phyloP scores from a whole-genome alignment of 805 yeast genomes.

The Spencermartinsiella europaea region DNA sequence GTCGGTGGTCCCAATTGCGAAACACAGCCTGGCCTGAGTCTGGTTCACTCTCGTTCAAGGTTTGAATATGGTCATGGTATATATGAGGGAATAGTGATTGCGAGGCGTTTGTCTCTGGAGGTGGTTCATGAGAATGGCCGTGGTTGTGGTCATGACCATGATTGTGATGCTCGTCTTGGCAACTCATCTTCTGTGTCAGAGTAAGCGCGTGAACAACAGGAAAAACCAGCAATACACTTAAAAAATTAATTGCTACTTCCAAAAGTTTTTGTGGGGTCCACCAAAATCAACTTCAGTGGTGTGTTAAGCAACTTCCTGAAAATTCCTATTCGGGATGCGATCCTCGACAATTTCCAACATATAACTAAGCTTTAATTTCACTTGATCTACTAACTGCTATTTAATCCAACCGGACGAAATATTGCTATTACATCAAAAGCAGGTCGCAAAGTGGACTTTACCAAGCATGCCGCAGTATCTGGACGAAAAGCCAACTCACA shows the following conservation, averaged over 20 bases:
- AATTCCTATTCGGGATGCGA: constrained; percentile 4
- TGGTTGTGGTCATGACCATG: constrained; percentile 23
- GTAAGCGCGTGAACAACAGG: no score
- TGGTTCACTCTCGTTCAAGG: constrained; percentile 55
- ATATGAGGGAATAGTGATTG: constrained; percentile 50
- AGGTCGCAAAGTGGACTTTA: background rate
- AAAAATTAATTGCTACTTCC: no score
- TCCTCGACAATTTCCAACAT: background rate
- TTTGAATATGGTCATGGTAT: constrained; percentile 53
- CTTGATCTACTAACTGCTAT: no score
- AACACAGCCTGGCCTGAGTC: constrained; percentile 50
- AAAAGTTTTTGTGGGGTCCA: no score
- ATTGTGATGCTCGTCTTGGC: constrained; percentile 10
- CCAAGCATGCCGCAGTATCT: constrained; percentile 43
- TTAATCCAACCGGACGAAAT: no score
- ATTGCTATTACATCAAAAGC: no score
- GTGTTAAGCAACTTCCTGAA: background rate
- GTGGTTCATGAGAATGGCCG: constrained; percentile 33
- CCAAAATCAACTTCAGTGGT: no score
- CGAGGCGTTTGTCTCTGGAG: constrained; percentile 50
- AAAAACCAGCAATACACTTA: no score
- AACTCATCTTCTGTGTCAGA: constrained; percentile 24
- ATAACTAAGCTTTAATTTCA: background rate
- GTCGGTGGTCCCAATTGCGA: constrained; percentile 46
- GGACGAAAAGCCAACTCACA: constrained; percentile 50